Conservation (phyloP, 176 grass and related monocot genomes). For the Guadua angustifolia region DNA sequence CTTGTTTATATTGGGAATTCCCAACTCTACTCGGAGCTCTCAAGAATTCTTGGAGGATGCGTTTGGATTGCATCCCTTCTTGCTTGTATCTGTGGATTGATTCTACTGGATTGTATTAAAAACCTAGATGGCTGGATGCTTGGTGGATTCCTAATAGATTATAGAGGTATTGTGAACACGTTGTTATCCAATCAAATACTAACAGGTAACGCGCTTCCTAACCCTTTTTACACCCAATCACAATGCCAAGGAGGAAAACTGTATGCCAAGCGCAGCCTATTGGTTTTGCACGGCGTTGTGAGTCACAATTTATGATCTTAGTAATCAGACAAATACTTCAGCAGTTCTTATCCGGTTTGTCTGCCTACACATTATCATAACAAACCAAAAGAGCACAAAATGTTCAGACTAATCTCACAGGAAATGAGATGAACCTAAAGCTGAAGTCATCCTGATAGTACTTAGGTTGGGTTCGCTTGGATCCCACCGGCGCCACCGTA, state of each 20-base stretch:
- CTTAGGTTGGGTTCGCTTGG: conserved; percentile 52
- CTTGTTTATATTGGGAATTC: background rate
- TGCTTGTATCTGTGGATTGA: too few species aligned
- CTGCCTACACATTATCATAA: background rate
- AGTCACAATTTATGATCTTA: background rate
- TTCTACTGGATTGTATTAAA: too few species aligned
- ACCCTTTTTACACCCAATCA: background rate
- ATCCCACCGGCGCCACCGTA: conserved; percentile 21
- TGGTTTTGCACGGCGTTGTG: background rate
- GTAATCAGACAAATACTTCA: background rate
- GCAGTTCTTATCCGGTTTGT: background rate
- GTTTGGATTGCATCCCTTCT: too few species aligned
- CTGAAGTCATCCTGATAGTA: background rate
- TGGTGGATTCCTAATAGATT: background rate
- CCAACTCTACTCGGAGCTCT: too few species aligned
- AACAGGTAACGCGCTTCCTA: background rate
- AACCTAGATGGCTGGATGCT: too few species aligned
- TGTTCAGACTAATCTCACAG: conserved; percentile 55
- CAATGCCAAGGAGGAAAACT: background rate
- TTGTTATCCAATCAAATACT: background rate
- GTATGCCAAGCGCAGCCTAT: too few species aligned
- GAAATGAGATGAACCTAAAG: conserved; percentile 61
- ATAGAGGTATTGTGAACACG: background rate
- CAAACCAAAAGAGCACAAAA: background rate
- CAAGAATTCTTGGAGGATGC: background rate